These are phyloP conservation scores for Hydnomerulius pinastri DNA, from an alignment of 768 basidiomycete genomes.

Conservation along the genomic window DNA sequence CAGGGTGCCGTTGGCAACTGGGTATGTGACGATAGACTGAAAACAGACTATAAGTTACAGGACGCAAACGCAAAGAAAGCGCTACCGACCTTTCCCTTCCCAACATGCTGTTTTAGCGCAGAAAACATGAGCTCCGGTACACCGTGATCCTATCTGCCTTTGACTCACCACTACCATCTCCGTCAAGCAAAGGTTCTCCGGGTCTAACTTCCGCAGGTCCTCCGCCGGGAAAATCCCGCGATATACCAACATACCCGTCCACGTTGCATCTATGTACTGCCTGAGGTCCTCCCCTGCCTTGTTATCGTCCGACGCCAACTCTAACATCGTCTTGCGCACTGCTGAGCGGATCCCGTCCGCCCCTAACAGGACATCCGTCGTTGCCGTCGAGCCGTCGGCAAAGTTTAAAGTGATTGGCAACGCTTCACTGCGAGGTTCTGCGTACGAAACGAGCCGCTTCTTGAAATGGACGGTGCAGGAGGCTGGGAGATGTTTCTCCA, in stretches of 20 bases:
- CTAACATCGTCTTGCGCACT: conserved; percentile 27
- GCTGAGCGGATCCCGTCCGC: conserved; percentile 44
- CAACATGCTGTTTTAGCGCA: conserved; percentile 13
- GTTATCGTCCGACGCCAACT: conserved; percentile 4
- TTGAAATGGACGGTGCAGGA: conserved; percentile 16
- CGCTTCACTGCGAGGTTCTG: no score
- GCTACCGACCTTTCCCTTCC: conserved; percentile 9
- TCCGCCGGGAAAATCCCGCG: conserved; percentile 38
- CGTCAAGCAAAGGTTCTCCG: conserved; percentile 23
- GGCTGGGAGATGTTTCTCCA: conserved; percentile 19
- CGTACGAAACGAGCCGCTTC: conserved; percentile 24
- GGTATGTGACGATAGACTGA: conserved; percentile 43
- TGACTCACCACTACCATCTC: conserved; percentile 22
- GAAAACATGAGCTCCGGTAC: conserved; percentile 12
- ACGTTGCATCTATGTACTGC: conserved; percentile 31
- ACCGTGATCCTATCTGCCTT: conserved; percentile 5
- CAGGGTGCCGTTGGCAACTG: conserved; percentile 36
- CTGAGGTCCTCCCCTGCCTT: not conserved
- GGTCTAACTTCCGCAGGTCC: conserved; percentile 25
- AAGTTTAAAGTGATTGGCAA: no score
- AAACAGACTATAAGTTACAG: not conserved
- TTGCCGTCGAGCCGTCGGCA: conserved; percentile 34
- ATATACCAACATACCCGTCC: conserved; percentile 44
- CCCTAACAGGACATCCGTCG: conserved; percentile 45
- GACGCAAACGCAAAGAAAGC: not conserved